These are phyloP conservation scores for Echinochloa phyllopogon DNA, from an alignment of 176 grass and related monocot species.

Conservation along the genomic window DNA sequence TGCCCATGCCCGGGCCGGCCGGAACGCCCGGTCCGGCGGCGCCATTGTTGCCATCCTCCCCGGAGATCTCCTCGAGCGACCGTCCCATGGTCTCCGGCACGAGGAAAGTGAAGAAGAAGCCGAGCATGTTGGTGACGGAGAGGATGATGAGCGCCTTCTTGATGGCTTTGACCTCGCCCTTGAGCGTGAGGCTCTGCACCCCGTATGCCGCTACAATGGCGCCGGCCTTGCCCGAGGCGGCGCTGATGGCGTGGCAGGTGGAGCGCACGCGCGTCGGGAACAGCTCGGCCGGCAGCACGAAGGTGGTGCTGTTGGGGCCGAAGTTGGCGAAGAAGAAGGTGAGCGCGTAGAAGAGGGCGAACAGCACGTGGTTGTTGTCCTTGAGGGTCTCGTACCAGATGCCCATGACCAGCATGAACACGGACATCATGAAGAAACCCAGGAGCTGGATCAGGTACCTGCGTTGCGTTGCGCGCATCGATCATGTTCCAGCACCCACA, in stretches of 20 bases:
- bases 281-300: constrained; percentile 58
- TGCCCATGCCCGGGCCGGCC: neutral
- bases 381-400: neutral
- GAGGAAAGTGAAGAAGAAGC: constrained; percentile 58
- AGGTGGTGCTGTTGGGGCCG: constrained; percentile 60
- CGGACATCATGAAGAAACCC: constrained; percentile 31
- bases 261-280: constrained; percentile 51
- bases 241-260: constrained; percentile 55
- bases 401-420: constrained; percentile 27
- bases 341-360: constrained; percentile 43
- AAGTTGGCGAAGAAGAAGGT: constrained; percentile 71
- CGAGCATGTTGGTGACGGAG: constrained; percentile 46
- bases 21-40: neutral
- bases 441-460: constrained; percentile 29
- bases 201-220: constrained; percentile 38
- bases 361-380: neutral
- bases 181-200: constrained; percentile 35
- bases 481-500: too few species aligned
- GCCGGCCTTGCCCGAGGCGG: constrained; percentile 43
- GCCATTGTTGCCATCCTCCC: constrained; percentile 40
- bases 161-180: neutral
- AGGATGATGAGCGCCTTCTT: constrained; percentile 38
- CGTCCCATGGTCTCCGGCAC: constrained; percentile 49
- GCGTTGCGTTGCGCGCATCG: neutral
- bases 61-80: constrained; percentile 59